A percentile compares a stretch with the other conserved stretches of the same genome.
Conservation (phyloP, 805 yeast genomes). For the Hanseniaspora osmophila region DNA sequence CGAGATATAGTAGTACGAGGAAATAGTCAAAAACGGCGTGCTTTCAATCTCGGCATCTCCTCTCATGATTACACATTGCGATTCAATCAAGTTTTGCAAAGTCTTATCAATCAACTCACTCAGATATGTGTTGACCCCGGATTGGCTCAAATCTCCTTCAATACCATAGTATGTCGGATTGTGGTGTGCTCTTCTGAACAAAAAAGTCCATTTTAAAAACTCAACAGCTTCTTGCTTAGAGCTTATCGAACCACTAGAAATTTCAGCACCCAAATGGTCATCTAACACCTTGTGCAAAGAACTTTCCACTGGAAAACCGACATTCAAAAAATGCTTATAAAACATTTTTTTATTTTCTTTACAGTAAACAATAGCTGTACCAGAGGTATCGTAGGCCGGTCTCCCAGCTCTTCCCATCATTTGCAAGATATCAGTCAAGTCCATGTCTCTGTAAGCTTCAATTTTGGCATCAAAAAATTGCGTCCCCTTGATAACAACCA, state of each 20-base stretch:
- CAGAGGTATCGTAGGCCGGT: slow-evolving; percentile 87
- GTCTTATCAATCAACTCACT: slow-evolving; percentile 56
- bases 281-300: slow-evolving; percentile 61
- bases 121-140: slow-evolving; percentile 44
- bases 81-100: slow-evolving; percentile 50
- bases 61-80: slow-evolving; percentile 47
- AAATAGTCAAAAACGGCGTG: slow-evolving; percentile 70
- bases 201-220: slow-evolving; percentile 91
- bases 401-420: slow-evolving; percentile 99
- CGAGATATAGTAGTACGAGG: slow-evolving; percentile 86
- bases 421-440: slow-evolving; percentile 90
- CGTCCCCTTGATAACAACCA: slow-evolving; percentile 93
- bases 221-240: slow-evolving; percentile 85
- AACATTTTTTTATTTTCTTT: slow-evolving; percentile 71
- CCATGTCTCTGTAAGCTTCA: slow-evolving; percentile 88
- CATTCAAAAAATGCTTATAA: slow-evolving; percentile 72
- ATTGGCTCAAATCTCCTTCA: slow-evolving; percentile 43
- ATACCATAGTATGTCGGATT: slow-evolving; percentile 89
- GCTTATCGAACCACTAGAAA: slow-evolving; percentile 84
- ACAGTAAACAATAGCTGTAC: slow-evolving; percentile 86
- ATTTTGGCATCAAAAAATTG: slow-evolving; percentile 87
- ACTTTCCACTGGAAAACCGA: slow-evolving; percentile 94
- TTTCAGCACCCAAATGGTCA: slow-evolving; percentile 92
- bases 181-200: slow-evolving; percentile 84
- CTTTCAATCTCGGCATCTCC: slow-evolving; percentile 37